Percentiles rank a stretch among this genome's conserved stretches.
Evolutionary conservation across 192 early-diverging fungal species (phyloP).

Genomic region (Podila verticillata): DNA sequence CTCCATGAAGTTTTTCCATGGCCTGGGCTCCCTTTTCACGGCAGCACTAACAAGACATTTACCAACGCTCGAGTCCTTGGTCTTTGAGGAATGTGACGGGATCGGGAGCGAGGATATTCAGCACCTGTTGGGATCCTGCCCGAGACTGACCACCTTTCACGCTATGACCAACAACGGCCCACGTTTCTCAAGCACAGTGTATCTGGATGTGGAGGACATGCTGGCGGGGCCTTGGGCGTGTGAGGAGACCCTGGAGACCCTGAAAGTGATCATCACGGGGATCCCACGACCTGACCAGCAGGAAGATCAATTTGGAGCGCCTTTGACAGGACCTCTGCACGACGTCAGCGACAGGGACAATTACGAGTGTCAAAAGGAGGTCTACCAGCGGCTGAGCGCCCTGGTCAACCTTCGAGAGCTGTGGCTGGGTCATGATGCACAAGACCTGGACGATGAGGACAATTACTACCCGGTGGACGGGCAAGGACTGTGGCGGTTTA

Average conservation of each 20-base stretch:
- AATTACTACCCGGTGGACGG: slow-evolving; percentile 28
- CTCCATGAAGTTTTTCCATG: slow-evolving; percentile 34
- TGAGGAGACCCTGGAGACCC: slow-evolving; percentile 4
- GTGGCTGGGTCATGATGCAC: slow-evolving; percentile 42
- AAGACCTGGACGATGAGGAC: slow-evolving; percentile 45
- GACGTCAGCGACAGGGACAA: slow-evolving; percentile 14
- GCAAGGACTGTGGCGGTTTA: slow-evolving; percentile 31
- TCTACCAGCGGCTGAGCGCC: slow-evolving; percentile 21
- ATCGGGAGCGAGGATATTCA: slow-evolving; percentile 35
- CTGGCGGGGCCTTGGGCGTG: slow-evolving; percentile 35
- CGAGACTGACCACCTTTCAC: slow-evolving; percentile 12
- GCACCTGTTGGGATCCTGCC: slow-evolving; percentile 19
- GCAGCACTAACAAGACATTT: slow-evolving; percentile 26
- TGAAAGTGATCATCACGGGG: slow-evolving; percentile 33
- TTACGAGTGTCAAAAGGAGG: slow-evolving; percentile 18
- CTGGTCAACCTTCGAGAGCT: slow-evolving; percentile 11
- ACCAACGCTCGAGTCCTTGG: slow-evolving; percentile 13
- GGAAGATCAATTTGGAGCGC: slow-evolving; percentile 20
- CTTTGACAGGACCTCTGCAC: slow-evolving; percentile 26
- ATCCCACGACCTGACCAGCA: slow-evolving; percentile 33
- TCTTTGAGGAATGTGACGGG: slow-evolving; percentile 40
- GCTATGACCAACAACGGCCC: slow-evolving; percentile 36
- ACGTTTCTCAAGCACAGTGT: slow-evolving; percentile 31
- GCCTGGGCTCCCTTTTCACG: slow-evolving; percentile 22
- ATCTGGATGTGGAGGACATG: slow-evolving; percentile 42